phyloP scores from a whole-genome alignment of 2,329 filamentous ascomycete genomes.

The Talaromyces sp. region DNA sequence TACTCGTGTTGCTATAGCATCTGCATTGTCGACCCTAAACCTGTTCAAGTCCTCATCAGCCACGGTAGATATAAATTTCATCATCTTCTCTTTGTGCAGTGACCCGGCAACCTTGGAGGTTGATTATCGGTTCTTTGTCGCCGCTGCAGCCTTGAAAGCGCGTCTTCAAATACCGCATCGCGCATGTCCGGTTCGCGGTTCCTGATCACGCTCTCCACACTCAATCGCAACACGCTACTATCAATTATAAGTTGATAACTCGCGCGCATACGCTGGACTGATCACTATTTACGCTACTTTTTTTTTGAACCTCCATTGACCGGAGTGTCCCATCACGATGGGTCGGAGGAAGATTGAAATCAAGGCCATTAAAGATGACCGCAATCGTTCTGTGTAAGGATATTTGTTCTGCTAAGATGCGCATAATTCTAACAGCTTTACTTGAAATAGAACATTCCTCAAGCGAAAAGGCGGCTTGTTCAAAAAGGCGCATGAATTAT shows the following conservation, averaged over 20 bases:
- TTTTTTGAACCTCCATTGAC: not conserved
- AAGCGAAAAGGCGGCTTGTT: slow-evolving; percentile 98
- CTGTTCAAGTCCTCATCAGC: not conserved
- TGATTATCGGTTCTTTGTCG: slow-evolving; percentile 6
- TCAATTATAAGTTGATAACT: not conserved
- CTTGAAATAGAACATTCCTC: slow-evolving; percentile 72
- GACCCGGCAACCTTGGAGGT: not conserved
- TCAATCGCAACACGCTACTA: not conserved
- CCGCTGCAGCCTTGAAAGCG: not conserved
- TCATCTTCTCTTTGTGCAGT: not conserved
- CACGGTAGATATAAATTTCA: not conserved
- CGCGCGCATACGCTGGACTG: not conserved
- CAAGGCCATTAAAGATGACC: slow-evolving; percentile 98
- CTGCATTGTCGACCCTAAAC: not conserved
- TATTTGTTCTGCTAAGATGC: not conserved
- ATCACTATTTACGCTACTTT: not conserved
- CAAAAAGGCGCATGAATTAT: slow-evolving; percentile 98
- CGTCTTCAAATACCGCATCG: not conserved
- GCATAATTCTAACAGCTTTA: not conserved
- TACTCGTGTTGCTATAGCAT: not conserved
- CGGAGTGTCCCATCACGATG: slow-evolving; percentile 55
- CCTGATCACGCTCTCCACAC: not conserved
- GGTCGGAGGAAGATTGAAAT: slow-evolving; percentile 99
- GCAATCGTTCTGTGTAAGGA: slow-evolving; percentile 93
- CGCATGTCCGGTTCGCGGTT: slow-evolving; percentile 2